Evolutionary conservation across 2,329 filamentous ascomycete genomes (phyloP), one percentile per base, ranked within the genome.

Genomic region (Diplodia sapinea): DNA sequence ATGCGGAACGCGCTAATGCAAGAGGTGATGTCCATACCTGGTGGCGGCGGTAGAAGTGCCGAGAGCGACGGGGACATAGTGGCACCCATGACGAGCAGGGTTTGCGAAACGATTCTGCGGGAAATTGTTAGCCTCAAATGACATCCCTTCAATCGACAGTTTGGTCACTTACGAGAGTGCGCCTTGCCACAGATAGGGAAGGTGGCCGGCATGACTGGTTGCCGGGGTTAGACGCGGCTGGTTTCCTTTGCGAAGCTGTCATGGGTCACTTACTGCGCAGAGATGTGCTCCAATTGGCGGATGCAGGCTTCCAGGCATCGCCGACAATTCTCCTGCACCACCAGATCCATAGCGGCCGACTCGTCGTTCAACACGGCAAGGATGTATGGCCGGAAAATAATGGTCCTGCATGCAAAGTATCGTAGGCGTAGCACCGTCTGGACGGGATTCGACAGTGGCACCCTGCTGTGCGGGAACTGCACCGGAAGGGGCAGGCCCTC

Each of bases 161-260:
- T 63, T 33, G 8, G 8, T 43, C 47, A 76, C 78, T 73, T 76
- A 80, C 78, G 78, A 80, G 23, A 95, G 84, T 9, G 91, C 91
- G 20, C 91, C 91, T 81, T 94, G 92, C 89, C 91, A 95, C 23
- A 94, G 85, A 78, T 94, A 95, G 13, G 91, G 91, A 81, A 95
- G 89, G 76, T 94, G 91, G 62, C 92, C 91, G 69, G 90, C 90
- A 74, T 93, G 91, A 79, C 88, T 90, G 74, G 72, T 56, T 47
- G 23, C 26, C 49, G 43, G 33, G 36, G 55, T 67, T 49, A 67
- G 65, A 67, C 33, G 43, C 54, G 64, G 51, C 64, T 51, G 31
- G 15, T 51, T 59, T 59, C 29, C 36, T 31, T 50, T 38, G 49
- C 36, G 33, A 56, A n/a, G 29, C 62, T 26, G 68, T 52, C 59